Evolutionary conservation across 202 grass and related monocot species (phyloP).

Genomic region (Panicum hallii): DNA sequence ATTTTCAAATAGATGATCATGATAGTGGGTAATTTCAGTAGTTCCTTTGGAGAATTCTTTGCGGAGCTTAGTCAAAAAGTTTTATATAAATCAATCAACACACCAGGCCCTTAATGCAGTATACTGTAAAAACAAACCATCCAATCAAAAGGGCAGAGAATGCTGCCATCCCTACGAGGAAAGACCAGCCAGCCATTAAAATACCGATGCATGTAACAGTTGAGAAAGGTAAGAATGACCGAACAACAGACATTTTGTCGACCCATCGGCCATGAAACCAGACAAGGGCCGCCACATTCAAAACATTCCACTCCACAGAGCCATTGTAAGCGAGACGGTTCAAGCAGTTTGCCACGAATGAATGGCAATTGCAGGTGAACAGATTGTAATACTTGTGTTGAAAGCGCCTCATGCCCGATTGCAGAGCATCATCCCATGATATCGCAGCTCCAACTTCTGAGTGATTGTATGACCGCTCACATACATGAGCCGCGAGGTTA

Average conservation of each 20-base stretch:
- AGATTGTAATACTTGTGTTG: constrained; percentile 91
- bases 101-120: constrained; percentile 56
- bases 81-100: constrained; percentile 36
- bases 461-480: constrained; percentile 70
- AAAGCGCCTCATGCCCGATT: constrained; percentile 66
- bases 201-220: constrained; percentile 66
- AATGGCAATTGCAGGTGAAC: constrained; percentile 87
- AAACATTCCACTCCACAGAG: constrained; percentile 67
- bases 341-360: constrained; percentile 78
- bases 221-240: constrained; percentile 69
- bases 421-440: constrained; percentile 84
- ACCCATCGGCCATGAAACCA: constrained; percentile 78
- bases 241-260: constrained; percentile 65
- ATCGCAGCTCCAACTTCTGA: constrained; percentile 67
- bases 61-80: neutral
- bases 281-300: constrained; percentile 72
- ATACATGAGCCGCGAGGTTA: constrained; percentile 67
- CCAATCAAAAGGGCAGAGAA: constrained; percentile 73
- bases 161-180: constrained; percentile 65
- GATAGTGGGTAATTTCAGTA: constrained; percentile 14
- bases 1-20: constrained; percentile 11
- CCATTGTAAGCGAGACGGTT: constrained; percentile 70
- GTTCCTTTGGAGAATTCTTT: neutral
- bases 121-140: constrained; percentile 67
- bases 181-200: constrained; percentile 76